Conservation (phyloP, 2,329 filamentous ascomycete species). For the Ceratocystis colombiana region DNA sequence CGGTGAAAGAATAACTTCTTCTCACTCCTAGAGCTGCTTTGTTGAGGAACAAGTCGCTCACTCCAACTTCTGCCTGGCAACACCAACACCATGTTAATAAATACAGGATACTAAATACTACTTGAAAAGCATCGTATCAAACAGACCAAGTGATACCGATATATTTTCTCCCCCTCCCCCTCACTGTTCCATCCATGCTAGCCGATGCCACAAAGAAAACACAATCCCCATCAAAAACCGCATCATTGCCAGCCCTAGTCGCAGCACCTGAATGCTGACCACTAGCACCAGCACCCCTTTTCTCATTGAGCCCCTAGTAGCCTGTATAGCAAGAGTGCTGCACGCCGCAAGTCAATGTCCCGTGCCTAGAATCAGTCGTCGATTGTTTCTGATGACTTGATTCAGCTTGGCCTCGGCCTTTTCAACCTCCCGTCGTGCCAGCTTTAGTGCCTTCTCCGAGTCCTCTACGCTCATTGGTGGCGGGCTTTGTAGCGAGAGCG, state of each 20-base stretch:
- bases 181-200: constrained; percentile 16
- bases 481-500: constrained; percentile 34
- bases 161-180: not conserved
- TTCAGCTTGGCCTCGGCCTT: constrained; percentile 53
- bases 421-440: constrained; percentile 50
- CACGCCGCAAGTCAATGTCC: constrained; percentile 25
- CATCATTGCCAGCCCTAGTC: constrained; percentile 26
- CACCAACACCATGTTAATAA: no score
- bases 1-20: no score
- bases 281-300: constrained; percentile 25
- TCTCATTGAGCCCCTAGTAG: constrained; percentile 24
- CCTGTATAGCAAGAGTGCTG: constrained; percentile 25
- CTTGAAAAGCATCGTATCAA: no score
- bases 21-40: no score
- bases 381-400: constrained; percentile 50
- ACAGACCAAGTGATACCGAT: not conserved
- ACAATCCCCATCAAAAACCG: constrained; percentile 26
- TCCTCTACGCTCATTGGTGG: constrained; percentile 53
- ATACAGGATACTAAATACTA: no score
- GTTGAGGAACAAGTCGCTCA: no score
- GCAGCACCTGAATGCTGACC: constrained; percentile 26
- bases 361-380: constrained; percentile 40
- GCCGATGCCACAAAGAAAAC: constrained; percentile 22
- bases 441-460: constrained; percentile 45
- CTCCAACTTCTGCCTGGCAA: no score